Evolutionary conservation across 2,329 filamentous ascomycete genomes (phyloP), one percentile per base, ranked within the genome.

Genomic region (Alternaria brassicicola): DNA sequence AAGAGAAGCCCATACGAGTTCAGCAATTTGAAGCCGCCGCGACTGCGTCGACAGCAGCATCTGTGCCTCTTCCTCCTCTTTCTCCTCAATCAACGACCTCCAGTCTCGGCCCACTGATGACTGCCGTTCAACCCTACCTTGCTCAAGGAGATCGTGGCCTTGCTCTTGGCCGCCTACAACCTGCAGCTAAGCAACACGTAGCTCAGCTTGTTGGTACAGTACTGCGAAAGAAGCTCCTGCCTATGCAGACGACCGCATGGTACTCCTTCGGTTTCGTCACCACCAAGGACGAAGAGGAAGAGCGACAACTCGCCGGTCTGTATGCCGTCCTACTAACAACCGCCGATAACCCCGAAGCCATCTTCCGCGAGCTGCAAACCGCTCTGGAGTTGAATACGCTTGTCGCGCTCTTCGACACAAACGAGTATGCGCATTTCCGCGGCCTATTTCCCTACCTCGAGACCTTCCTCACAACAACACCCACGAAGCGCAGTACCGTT

Each of bases 241-340:
- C 52, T 0, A 39, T 57, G 0, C 10, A 49, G 0, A 49, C 56
- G 0, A 26, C 55, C 1, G 47, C 55, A 1, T 71, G 67, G 47
- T 59, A 62, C n/a, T 1, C 17, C 0, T 72, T 72, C 8, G 69
- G 71, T 0, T 74, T 66, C 28, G 36, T 53, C 0, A 42, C 59
- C 0, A 64, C 64, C 0, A n/a, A 23, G 1, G 46, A 50, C 3
- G 33, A 61, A 3, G 49, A 59, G 1, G 45, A 67, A 26, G 55
- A 60, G 3, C 39, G 43, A 2, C 13, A 15, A 0, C 51, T 74
- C 1, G 55, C 39, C 1, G 58, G 59, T 1, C 21, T 68, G 0
- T 72, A 68, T 31, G 26, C 36, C 4, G 19, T 17, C 0, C 19
- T 73, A 1, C 17, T 73, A 0, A 12, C 48, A 13, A 41, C 53